Base-by-base conservation (phyloP, 192 early-diverging fungal genomes). In the Coemansia sp. region DNA sequence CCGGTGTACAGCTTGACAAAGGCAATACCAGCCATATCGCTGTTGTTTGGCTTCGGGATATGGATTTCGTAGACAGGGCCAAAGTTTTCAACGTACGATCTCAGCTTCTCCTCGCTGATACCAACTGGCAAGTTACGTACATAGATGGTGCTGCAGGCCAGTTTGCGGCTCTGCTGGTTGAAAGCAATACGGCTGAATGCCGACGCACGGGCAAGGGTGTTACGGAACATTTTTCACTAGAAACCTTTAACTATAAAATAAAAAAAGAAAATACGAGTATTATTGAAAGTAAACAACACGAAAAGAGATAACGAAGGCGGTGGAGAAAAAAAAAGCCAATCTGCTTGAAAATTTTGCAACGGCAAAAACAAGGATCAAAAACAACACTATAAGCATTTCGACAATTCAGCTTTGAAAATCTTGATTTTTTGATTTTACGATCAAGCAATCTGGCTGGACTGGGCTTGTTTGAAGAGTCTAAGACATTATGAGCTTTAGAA, bases 1-100 rank as follows among this genome's bases (percentile, higher is more conserved):
- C 77, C 77, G 31, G 48, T 50, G 38, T 68, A 74, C 38, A 62
- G 66, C 72, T 68, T 70, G 16, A 80, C 66, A 69, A 80, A 80
- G 4, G 60, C 77, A 64, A 71, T 59, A 16, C 54, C 7, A 29
- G 42, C 57, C 1, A 4, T 36, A 40, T 68, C 68, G 14, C 20
- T 22, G 0, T 60, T 31, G 18, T 42, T 18, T 18, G 14, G 12
- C 10, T 36, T 11, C 61, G 56, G 20, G 10, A 80, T n/a, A 48
- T 54, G 33, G 48, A 56, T 38, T 20, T 74, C 61, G 62, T 74
- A 74, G 52, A 80, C 31, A 11, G 60, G 60, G 12, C 77, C 72
- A 33, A 32, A 80, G 61, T 65, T 22, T 50, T 71, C 72, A 33
- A 71, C 36, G 45, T 62, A 32, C 2, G 52, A 31, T 25, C 55